Evolutionary conservation across 2,329 filamentous ascomycete species (phyloP).

Genomic region (Pseudogymnoascus sp.): DNA sequence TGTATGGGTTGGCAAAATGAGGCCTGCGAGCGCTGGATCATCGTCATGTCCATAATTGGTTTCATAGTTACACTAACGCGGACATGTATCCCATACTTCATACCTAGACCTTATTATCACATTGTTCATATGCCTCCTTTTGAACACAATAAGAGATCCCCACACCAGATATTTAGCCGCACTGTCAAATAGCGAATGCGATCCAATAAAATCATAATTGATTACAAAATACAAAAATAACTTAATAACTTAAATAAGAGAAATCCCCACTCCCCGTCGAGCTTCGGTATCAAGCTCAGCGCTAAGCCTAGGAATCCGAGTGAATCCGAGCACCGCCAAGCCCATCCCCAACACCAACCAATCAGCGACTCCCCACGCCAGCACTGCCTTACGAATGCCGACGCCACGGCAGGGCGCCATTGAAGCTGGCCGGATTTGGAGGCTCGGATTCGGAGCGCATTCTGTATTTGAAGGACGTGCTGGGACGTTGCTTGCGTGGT

Average conservation of each 20-base stretch:
- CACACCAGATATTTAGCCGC: background rate
- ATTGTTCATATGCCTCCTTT: background rate
- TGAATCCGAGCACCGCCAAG: background rate
- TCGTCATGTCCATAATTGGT: too few species aligned
- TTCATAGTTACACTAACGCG: too few species aligned
- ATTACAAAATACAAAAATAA: background rate
- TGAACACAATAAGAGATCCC: too few species aligned
- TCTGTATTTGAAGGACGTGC: background rate
- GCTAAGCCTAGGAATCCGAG: background rate
- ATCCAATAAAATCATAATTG: background rate
- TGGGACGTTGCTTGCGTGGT: background rate
- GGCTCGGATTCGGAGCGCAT: background rate
- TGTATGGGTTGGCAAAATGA: too few species aligned
- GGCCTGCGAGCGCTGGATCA: too few species aligned
- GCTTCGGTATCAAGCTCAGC: background rate
- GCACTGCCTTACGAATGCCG: background rate
- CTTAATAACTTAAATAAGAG: background rate
- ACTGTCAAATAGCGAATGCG: background rate
- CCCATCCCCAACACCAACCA: background rate
- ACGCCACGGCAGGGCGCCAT: background rate
- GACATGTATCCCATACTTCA: background rate
- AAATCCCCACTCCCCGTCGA: background rate
- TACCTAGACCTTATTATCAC: background rate
- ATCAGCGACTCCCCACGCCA: background rate
- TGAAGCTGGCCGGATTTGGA: background rate